Evolutionary conservation across 495 filamentous ascomycete genomes (phyloP).

Genomic region (Pyrenopolyporus hunteri): DNA sequence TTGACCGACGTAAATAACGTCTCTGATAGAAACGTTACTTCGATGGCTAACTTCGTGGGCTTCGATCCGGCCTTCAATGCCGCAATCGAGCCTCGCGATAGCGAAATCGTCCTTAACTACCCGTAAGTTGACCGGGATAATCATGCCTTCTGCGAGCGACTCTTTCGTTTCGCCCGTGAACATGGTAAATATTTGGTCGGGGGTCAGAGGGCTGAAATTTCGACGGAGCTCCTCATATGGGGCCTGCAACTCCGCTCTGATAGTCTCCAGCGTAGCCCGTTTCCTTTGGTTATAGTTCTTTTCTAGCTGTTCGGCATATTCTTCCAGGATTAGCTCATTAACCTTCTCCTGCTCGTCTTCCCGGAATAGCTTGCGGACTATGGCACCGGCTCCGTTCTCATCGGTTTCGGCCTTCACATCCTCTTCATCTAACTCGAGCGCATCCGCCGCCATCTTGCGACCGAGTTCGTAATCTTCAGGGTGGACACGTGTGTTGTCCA

Average conservation of each 20-base stretch:
- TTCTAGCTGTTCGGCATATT: slow-evolving; percentile 96
- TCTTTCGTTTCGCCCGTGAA: slow-evolving; percentile 91
- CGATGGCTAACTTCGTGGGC: slow-evolving; percentile 73
- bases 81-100: slow-evolving; percentile 90
- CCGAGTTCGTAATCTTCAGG: slow-evolving; percentile 98
- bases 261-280: slow-evolving; percentile 94
- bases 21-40: slow-evolving; percentile 51
- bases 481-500: slow-evolving; percentile 96
- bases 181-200: slow-evolving; percentile 94
- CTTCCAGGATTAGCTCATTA: slow-evolving; percentile 93
- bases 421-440: slow-evolving; percentile 93
- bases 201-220: slow-evolving; percentile 70
- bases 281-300: slow-evolving; percentile 91
- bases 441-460: slow-evolving; percentile 97
- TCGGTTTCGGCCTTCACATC: slow-evolving; percentile 93
- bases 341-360: slow-evolving; percentile 92
- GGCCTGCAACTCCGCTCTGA: slow-evolving; percentile 87
- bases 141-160: slow-evolving; percentile 83
- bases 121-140: slow-evolving; percentile 85
- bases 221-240: slow-evolving; percentile 94
- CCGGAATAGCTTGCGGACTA: slow-evolving; percentile 89
- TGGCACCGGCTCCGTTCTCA: slow-evolving; percentile 83
- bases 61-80: slow-evolving; percentile 85
- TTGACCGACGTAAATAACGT: slow-evolving; percentile 74
- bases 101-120: slow-evolving; percentile 89